These are phyloP conservation scores for Chamaecrista fasciculata DNA, from an alignment of 306 rosid genomes.

Conservation along the genomic window DNA sequence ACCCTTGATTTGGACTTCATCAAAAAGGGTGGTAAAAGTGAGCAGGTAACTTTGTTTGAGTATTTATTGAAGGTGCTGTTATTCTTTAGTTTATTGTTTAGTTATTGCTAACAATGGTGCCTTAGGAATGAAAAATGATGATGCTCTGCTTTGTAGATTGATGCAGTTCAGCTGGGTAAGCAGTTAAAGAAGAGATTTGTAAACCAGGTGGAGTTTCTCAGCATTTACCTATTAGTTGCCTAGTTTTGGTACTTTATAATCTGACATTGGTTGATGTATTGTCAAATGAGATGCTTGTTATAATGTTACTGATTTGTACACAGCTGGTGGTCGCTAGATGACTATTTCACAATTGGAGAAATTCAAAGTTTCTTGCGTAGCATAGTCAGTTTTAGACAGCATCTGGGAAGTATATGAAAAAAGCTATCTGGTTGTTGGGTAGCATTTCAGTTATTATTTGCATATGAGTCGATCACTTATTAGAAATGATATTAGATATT, in stretches of 20 bases:
- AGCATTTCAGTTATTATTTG: neutral
- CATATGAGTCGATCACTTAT: neutral
- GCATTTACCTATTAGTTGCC: constrained; percentile 7
- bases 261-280: constrained; percentile 3
- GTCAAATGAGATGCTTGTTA: neutral
- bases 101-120: constrained; percentile 10
- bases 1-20: constrained; percentile 83
- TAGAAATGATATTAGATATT: neutral
- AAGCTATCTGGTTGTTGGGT: neutral
- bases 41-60: constrained; percentile 55
- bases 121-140: neutral
- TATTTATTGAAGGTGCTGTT: neutral
- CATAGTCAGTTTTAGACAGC: neutral
- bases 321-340: neutral
- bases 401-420: neutral
- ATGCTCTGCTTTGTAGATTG: constrained; percentile 59
- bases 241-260: neutral
- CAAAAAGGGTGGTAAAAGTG: constrained; percentile 68
- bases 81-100: neutral
- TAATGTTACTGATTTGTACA: neutral
- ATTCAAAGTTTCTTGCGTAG: neutral
- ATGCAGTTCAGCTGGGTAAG: constrained; percentile 68
- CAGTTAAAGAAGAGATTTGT: constrained; percentile 67
- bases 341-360: neutral
- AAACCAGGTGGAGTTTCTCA: constrained; percentile 58